Conservation (phyloP, 2,329 filamentous ascomycete species). For the Calonectria leucothoes region DNA sequence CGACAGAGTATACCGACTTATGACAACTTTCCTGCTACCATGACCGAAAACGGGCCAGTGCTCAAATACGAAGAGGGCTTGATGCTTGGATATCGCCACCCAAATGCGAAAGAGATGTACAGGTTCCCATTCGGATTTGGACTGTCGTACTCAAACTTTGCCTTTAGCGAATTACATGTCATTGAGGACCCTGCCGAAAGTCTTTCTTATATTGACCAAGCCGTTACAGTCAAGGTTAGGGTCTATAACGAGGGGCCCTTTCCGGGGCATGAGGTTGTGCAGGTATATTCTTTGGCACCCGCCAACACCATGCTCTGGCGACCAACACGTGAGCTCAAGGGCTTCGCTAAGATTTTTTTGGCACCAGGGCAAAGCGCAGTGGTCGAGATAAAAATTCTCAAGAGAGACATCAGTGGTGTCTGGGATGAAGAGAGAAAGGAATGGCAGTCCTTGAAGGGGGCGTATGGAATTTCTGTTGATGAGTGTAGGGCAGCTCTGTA, state of each 20-base stretch:
- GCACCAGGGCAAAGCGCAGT: not conserved
- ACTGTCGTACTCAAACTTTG: slow-evolving; percentile 22
- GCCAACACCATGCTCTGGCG: slow-evolving; percentile 4
- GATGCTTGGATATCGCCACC: slow-evolving; percentile 19
- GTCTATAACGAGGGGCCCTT: slow-evolving; percentile 10
- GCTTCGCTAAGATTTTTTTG: slow-evolving; percentile 13
- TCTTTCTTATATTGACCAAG: not conserved
- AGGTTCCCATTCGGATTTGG: slow-evolving; percentile 22
- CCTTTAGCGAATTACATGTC: not conserved
- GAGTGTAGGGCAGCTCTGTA: not conserved
- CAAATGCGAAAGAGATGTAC: not conserved
- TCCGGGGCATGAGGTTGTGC: slow-evolving; percentile 13
- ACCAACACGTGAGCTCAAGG: slow-evolving; percentile 17
- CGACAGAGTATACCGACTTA: slow-evolving; percentile 6
- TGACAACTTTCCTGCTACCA: slow-evolving; percentile 18
- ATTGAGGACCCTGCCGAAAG: not conserved
- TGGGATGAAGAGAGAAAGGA: slow-evolving; percentile 11
- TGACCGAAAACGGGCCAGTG: not conserved
- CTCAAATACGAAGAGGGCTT: slow-evolving; percentile 15
- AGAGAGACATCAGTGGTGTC: slow-evolving; percentile 2
- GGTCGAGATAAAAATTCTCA: not conserved
- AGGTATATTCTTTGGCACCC: slow-evolving; percentile 3
- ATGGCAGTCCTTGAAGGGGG: slow-evolving; percentile 11
- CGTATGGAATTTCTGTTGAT: not conserved
- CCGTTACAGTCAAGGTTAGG: not conserved